Conservation (phyloP, 176 grass and related monocot genomes). For the Oryza officinalis region DNA sequence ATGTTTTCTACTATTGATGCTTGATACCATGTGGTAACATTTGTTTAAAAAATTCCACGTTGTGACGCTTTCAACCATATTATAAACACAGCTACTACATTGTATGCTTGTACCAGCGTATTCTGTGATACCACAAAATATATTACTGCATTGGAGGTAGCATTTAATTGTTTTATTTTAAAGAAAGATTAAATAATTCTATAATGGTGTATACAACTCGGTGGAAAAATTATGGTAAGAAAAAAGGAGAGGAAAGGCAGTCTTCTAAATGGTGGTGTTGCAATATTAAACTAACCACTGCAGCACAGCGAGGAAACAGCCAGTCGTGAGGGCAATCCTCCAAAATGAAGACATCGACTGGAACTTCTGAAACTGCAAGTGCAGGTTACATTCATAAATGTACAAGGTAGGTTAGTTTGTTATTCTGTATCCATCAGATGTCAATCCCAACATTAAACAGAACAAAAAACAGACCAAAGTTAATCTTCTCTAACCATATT, state of each 20-base stretch:
- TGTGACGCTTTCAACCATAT: conserved; percentile 4
- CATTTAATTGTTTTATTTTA: not conserved
- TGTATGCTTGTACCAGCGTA: not conserved
- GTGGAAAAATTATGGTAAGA: not conserved
- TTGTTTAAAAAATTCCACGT: not conserved
- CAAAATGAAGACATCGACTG: conserved; percentile 80
- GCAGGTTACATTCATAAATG: conserved; percentile 35
- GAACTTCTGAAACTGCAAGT: conserved; percentile 75
- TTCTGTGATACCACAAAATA: conserved; percentile 5
- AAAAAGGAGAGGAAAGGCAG: not conserved
- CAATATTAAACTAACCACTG: conserved; percentile 72
- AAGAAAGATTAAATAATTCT: not conserved
- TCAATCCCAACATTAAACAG: conserved; percentile 3
- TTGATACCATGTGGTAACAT: not conserved
- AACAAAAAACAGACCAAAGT: not conserved
- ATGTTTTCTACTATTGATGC: not conserved
- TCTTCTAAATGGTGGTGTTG: not conserved
- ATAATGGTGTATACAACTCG: not conserved
- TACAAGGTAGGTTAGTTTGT: not conserved
- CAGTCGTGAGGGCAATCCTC: conserved; percentile 98
- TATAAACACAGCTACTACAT: not conserved
- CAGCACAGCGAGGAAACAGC: conserved; percentile 85
- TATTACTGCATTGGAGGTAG: not conserved
- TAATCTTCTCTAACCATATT: conserved; percentile 1
- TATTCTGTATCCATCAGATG: conserved; percentile 19